Evolutionary conservation across 768 basidiomycete genomes (phyloP), one percentile per base, ranked within the genome.

Genomic region (Sporobolomyces pararoseus): DNA sequence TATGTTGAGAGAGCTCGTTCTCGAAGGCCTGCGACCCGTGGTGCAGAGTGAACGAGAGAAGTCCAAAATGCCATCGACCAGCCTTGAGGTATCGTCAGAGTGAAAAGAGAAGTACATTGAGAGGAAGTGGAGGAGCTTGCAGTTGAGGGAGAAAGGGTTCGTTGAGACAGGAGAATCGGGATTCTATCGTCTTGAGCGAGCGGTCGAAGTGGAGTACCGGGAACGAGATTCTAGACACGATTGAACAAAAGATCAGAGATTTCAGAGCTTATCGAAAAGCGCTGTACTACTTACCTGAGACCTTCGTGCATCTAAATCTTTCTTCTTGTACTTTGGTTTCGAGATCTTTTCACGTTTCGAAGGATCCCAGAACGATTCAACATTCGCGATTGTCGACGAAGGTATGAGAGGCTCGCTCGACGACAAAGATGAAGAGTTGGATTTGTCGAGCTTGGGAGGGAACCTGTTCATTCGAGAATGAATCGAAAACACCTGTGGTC

Each of bases 1-100:
- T 89, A 91, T 46, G 85, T 82, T 75, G 95, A 91, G 7, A 86
- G 87, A 73, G 84, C 84, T 39, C 88, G 85, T 77, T 97, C 91
- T 34, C 87, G 85, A 76, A 93, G 88, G 3, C 94, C 95, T 7
- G 84, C 89, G 23, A 95, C 84, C 10, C 91, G 87, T 2, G 89
- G 90, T 27, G 89, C 88, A 0, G 93, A 92, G 78, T 86, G 87
- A 4, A 84, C 83, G 58, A 99, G 84, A 4, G 93, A 94, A 47
- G 83, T 83, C 71, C 90, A 86, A 80, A 98, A 91, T 1, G 93
- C 83, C 88, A 92, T 95, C 0, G 85, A 84, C 92, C 93, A 98
- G 17, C 91, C 92, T 2, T 86, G 82, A 4, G 95, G 95, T 37
- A 95, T 78, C 53, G 96, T 82, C 13, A 99, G 81, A 12, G 87